These are phyloP conservation scores for Sarocladiaceae sp. DNA, from an alignment of 2,329 filamentous ascomycete genomes.

Conservation along the genomic window DNA sequence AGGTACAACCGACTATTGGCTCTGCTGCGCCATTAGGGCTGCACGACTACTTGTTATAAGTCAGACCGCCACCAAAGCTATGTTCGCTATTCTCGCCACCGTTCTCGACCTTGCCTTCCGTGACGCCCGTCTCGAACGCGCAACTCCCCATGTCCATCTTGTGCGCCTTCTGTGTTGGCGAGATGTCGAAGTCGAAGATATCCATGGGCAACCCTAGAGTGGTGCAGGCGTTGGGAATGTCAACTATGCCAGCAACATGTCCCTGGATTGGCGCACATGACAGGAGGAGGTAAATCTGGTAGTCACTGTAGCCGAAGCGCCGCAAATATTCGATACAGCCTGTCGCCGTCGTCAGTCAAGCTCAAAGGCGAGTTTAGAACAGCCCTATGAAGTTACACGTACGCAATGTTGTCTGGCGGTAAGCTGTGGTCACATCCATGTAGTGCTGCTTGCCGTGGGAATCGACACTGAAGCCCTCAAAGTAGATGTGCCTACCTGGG, in stretches of 20 bases:
- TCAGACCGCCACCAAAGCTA: slow-evolving; percentile 46
- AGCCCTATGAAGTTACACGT: slow-evolving; percentile 7
- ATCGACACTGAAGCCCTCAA: slow-evolving; percentile 75
- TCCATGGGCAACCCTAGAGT: slow-evolving; percentile 85
- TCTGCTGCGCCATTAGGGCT: too few species aligned
- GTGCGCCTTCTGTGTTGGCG: slow-evolving; percentile 35
- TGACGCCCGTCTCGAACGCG: slow-evolving; percentile 51
- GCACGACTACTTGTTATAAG: slow-evolving; percentile 29
- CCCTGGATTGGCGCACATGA: slow-evolving; percentile 84
- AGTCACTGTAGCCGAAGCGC: slow-evolving; percentile 48
- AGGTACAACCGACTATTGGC: too few species aligned
- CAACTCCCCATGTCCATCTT: slow-evolving; percentile 34
- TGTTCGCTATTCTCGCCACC: slow-evolving; percentile 41
- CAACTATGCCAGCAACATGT: slow-evolving; percentile 82
- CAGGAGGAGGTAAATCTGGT: slow-evolving; percentile 81
- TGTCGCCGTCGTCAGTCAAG: not conserved
- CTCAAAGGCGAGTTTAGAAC: not conserved
- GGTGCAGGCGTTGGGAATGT: slow-evolving; percentile 86
- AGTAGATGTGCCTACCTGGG: slow-evolving; percentile 52
- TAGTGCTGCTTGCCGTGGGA: slow-evolving; percentile 85
- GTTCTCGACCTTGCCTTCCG: slow-evolving; percentile 34
- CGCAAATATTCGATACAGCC: slow-evolving; percentile 27
- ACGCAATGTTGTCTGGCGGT: slow-evolving; percentile 70
- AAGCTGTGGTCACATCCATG: slow-evolving; percentile 79
- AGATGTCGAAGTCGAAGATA: slow-evolving; percentile 92